Base-by-base conservation (phyloP, 2,329 filamentous ascomycete species). In the Pestalotiopsis sp. region DNA sequence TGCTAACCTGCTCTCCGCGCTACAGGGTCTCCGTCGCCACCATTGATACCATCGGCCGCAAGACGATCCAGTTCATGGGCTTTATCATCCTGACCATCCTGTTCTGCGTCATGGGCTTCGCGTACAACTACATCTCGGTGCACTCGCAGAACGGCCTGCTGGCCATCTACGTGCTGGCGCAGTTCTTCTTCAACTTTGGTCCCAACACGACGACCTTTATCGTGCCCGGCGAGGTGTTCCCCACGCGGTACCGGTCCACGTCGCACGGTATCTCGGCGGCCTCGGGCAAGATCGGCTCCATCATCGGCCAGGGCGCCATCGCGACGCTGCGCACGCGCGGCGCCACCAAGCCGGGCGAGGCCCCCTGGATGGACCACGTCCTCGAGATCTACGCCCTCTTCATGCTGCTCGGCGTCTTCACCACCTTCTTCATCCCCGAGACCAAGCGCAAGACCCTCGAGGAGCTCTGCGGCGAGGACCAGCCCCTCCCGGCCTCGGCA, bases 1-100 rank as follows among this genome's bases (percentile, higher is more conserved):
- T 31, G 31, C 31, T 31, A 31, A 31, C 31, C 1, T 31, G 6
- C 7, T 31, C 31, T 9, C 92, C 92, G 0, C 92, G 93, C 13
- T 95, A 94, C 83, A 95, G 92, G 92, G 87, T 93, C 17, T 93
- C 92, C 0, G 92, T 94, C 5, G 89, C 89, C 1, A 89, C 88
- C 1, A 88, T 94, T 68, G 92, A 95, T 80, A 92, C 86, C 1
- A 75, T 94, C 14, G 93, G 92, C 66, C 91, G 93, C 75, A 94
- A 93, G 83, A 88, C 92, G 1, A 93, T 95, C 68, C 93, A 93
- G 81, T 80, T 92, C 67, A 85, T 83, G 70, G 89, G 89, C 31
- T 91, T 91, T 78, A 77, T 81, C 64, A 85, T 91, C 68, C 80
- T 91, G 7, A 90, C 89, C 7, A 81, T 88, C 58, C 82, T 91